Percentiles rank a stretch among this genome's conserved stretches.
These are phyloP conservation scores for Musa itinerans DNA, from an alignment of 176 grass and related monocot species.

Conservation along the genomic window DNA sequence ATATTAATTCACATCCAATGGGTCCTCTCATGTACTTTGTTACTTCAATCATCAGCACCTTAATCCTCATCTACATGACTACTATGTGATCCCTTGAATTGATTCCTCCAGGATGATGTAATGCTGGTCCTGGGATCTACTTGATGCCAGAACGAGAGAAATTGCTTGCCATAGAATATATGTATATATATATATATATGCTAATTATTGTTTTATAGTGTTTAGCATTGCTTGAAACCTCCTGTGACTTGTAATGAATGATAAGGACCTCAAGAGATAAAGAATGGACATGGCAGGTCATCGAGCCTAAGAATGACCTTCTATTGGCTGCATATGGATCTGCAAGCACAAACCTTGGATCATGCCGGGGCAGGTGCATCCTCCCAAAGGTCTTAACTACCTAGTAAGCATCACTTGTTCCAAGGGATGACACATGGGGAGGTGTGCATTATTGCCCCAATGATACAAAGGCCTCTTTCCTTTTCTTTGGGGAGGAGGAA, in stretches of 20 bases:
- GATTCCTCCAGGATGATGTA: not conserved
- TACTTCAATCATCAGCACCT: not conserved
- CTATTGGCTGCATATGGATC: constrained; percentile 2
- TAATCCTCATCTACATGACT: not conserved
- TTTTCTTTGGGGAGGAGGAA: too few relatives aligned
- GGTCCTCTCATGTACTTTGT: constrained; percentile 3
- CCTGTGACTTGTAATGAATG: too few relatives aligned
- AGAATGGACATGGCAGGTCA: not conserved
- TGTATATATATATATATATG: too few relatives aligned
- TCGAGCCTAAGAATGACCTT: not conserved
- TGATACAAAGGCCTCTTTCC: not conserved
- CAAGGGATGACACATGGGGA: constrained; percentile 6
- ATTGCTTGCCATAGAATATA: too few relatives aligned
- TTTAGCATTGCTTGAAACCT: too few relatives aligned
- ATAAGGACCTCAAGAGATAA: not conserved
- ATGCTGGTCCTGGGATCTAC: too few relatives aligned
- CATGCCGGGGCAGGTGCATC: not conserved
- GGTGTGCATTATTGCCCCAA: constrained; percentile 10
- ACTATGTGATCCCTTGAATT: not conserved
- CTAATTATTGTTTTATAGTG: too few relatives aligned
- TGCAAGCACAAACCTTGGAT: constrained; percentile 11
- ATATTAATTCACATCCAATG: not conserved
- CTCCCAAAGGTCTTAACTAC: not conserved
- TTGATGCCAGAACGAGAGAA: too few relatives aligned
- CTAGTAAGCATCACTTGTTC: not conserved